Evolutionary conservation across 306 rosid species (phyloP), one percentile per base, ranked within the genome.

Genomic region (Sesbania bispinosa): DNA sequence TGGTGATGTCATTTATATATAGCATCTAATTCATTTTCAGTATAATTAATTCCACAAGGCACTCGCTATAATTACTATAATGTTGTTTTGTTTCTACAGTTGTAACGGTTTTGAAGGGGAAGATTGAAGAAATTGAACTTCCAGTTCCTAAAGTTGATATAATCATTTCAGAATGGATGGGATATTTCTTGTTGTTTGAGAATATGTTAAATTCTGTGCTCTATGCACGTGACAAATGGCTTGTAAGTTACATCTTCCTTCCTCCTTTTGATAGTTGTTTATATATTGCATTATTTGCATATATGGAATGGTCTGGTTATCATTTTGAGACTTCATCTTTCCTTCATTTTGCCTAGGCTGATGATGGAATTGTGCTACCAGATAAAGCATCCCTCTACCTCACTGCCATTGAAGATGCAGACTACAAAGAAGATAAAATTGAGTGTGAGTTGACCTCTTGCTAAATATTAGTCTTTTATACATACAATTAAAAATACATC

Each of bases 91-190:
- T 24, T 54, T 8, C 36, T 82, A 68, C 88, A 95, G 99, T 91
- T 54, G 73, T 95, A 43, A 95, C 99, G 0, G 99, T 95, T 85
- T 61, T 95, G 83, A 95, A 95, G 82, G 99, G 97, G 24, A 95
- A 95, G 85, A 78, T 91, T 43, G 99, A 95, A 85, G 99, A 95
- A 81, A 75, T 91, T 38, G 99, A 91, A 76, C 97, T 95, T 77
- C 99, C 99, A 1, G 93, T 95, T 29, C 79, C 85, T 10, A 86
- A 83, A 85, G 99, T 95, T 75, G 99, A 95, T 77, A 95, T 95
- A 39, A 91, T 95, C 24, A 89, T 95, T 68, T 95, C 99, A 8
- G 99, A 95, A 73, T 95, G 99, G 99, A 95, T 95, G 99, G 99
- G 99, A 47, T 91, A 95, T 78, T 95, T 95, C 78, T 85, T 91